Base-by-base conservation (phyloP, 106 monocot genomes). In the Allium cepa region DNA sequence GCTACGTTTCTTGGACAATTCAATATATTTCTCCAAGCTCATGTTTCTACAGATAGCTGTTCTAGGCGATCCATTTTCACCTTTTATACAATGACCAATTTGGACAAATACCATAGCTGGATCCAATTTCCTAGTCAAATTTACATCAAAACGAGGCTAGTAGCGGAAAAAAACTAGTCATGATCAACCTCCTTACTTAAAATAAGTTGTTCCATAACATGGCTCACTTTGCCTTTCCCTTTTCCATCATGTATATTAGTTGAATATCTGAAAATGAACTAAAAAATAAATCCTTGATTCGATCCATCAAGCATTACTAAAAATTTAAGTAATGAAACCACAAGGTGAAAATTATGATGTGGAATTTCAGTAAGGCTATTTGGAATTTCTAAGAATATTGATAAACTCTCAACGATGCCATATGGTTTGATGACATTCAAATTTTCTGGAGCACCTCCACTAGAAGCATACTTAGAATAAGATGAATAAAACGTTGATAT, bases 301-400 rank as follows among this genome's bases (percentile, higher is more conserved):
- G 77, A 87, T 60, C 87, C 87, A 77, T 91, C 90, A 46, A 91
- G 81, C 84, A 91, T 87, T 72, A 79, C 59, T 58, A 91, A 45
- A 59, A 91, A 87, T 46, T 91, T 87, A 45, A 45, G 16, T 51
- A 87, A 87, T 13, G 87, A 84, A 7, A 84, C 75, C 7, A 84
- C 58, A 15, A 91, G 69, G 7, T 87, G 90, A 57, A 71, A 91
- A 26, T 91, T 74, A 1, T 63, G 53, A 1, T 11, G 8, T 12
- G 59, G 58, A 15, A 91, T 26, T 60, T 60, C 36, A 47, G 5
- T 5, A 47, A 91, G 87, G 15, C 15, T 67, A 56, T 87, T 79
- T 15, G 90, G 87, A 45, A 91, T 69, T 62, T 84, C 83, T 5
- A 45, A 13, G 50, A 87, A 84, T 8, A 36, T 36, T 36, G 36